Evolutionary conservation across 345 rosid genomes (phyloP).

Genomic region (Eucalyptus urophylla): DNA sequence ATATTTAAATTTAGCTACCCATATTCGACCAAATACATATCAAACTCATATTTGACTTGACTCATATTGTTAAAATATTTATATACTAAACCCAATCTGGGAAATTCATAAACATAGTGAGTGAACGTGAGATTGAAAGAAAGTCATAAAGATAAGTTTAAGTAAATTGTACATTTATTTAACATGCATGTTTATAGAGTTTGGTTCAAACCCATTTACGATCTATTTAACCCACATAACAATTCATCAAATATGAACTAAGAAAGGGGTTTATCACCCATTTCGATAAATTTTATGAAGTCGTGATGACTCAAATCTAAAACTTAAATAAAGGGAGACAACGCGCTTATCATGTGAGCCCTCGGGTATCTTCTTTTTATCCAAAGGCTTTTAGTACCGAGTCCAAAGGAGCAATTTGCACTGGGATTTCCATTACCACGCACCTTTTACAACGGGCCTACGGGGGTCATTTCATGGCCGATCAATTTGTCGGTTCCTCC

Average conservation of each 20-base stretch:
- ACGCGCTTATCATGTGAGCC: background rate
- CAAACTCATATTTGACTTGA: rapidly evolving
- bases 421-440: background rate
- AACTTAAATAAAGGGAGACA: background rate
- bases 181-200: no score
- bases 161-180: background rate
- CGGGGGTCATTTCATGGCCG: background rate
- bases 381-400: background rate
- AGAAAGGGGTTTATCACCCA: no score
- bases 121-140: rapidly evolving
- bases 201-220: no score
- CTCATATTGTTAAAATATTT: no score
- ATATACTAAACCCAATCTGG: rapidly evolving
- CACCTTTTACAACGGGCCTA: background rate
- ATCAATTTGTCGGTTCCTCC: background rate
- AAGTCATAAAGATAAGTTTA: background rate
- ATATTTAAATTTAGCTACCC: no score
- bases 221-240: no score
- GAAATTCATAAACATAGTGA: no score
- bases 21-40: no score
- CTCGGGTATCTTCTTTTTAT: background rate
- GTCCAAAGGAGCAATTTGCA: background rate
- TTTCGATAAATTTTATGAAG: no score
- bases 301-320: background rate
- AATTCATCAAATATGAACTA: background rate